Percentiles rank a stretch among this genome's conserved stretches.
phyloP scores from a whole-genome alignment of 306 rosid genomes.

The Cicer judaicum region DNA sequence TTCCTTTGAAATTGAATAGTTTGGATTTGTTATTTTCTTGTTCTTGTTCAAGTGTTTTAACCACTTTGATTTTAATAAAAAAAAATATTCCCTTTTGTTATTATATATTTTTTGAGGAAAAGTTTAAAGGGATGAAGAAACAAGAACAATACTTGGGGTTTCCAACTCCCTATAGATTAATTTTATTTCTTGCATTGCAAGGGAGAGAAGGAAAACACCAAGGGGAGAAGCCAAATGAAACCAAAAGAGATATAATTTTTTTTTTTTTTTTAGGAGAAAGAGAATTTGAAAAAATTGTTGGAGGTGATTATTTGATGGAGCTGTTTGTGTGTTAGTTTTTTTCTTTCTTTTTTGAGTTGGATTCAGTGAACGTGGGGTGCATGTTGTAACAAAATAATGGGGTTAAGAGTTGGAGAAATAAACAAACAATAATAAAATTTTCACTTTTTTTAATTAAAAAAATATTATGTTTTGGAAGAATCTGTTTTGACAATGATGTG shows the following conservation, averaged over 20 bases:
- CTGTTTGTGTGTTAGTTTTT: slow-evolving; percentile 30
- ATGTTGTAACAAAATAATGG: slow-evolving; percentile 53
- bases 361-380: slow-evolving; percentile 79
- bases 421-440: slow-evolving; percentile 24
- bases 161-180: slow-evolving; percentile 39
- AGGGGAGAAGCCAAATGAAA: slow-evolving; percentile 46
- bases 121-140: slow-evolving; percentile 40
- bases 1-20: slow-evolving; percentile 54
- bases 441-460: background rate
- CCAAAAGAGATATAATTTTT: background rate
- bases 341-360: slow-evolving; percentile 48
- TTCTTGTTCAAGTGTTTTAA: slow-evolving; percentile 54
- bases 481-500: slow-evolving; percentile 32
- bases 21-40: slow-evolving; percentile 56
- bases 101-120: slow-evolving; percentile 29
- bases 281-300: slow-evolving; percentile 51
- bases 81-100: background rate
- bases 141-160: slow-evolving; percentile 53
- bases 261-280: slow-evolving; percentile 34
- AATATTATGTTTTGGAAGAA: slow-evolving; percentile 22
- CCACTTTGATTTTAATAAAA: slow-evolving; percentile 47
- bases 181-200: slow-evolving; percentile 27
- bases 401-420: slow-evolving; percentile 42
- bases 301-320: slow-evolving; percentile 54
- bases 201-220: slow-evolving; percentile 41